Conservation (phyloP, 192 early-diverging fungal genomes). For the Umbelopsis sp. region DNA sequence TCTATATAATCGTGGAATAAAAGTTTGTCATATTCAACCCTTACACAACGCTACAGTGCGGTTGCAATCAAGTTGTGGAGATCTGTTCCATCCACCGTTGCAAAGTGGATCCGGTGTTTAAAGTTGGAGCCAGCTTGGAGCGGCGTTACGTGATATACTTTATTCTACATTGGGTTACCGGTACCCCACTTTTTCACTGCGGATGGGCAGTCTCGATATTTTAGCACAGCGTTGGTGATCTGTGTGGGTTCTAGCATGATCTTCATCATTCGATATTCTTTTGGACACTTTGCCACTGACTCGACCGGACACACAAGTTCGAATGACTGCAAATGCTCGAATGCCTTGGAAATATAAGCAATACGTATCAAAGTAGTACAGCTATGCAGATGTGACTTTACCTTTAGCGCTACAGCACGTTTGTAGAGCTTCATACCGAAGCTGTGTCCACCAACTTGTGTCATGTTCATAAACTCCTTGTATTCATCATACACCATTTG, state of each 20-base stretch:
- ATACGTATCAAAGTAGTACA: not conserved
- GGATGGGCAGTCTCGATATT: constrained; percentile 64
- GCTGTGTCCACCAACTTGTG: constrained; percentile 51
- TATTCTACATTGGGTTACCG: constrained; percentile 23
- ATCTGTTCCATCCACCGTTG: no score
- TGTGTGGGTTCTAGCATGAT: constrained; percentile 73
- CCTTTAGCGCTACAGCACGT: constrained; percentile 84
- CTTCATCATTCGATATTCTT: constrained; percentile 87
- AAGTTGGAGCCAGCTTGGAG: not conserved
- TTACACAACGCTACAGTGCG: no score
- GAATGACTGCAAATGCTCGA: constrained; percentile 74
- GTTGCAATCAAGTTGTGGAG: no score
- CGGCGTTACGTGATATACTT: not conserved
- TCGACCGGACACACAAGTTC: constrained; percentile 69
- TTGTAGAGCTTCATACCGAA: constrained; percentile 74
- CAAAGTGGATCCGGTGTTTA: not conserved
- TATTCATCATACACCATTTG: constrained; percentile 95
- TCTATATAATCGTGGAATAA: no score
- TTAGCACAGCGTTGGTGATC: constrained; percentile 61
- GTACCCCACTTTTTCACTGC: constrained; percentile 66
- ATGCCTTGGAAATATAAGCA: constrained; percentile 54
- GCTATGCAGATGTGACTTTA: constrained; percentile 23
- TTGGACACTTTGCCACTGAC: constrained; percentile 64
- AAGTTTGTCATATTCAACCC: no score
- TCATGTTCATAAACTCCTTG: constrained; percentile 75